Conservation (phyloP, 2,329 filamentous ascomycete genomes). For the Diaporthe amygdali region DNA sequence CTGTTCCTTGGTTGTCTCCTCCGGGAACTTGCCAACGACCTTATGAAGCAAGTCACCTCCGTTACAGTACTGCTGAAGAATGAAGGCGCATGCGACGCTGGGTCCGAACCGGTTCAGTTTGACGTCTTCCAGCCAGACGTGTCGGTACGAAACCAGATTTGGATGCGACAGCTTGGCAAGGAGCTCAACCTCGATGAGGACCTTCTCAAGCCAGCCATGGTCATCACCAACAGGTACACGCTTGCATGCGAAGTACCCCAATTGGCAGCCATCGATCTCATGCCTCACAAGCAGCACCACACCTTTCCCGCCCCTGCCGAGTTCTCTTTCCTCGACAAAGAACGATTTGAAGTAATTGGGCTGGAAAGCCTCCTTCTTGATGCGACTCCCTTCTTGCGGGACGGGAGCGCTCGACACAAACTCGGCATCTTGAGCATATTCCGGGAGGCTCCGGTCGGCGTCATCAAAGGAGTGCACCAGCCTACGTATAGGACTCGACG, state of each 20-base stretch:
- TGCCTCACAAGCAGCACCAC: constrained; percentile 95
- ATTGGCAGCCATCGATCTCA: constrained; percentile 83
- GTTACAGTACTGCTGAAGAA: constrained; percentile 97
- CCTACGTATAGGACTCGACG: constrained; percentile 60
- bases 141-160: constrained; percentile 94
- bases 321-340: constrained; percentile 85
- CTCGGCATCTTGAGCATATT: constrained; percentile 44
- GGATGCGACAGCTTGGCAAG: constrained; percentile 91
- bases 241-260: constrained; percentile 96
- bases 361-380: constrained; percentile 86
- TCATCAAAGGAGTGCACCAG: constrained; percentile 51
- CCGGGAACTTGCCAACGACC: constrained; percentile 71
- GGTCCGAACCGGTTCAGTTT: constrained; percentile 86
- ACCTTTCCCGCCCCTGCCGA: constrained; percentile 91
- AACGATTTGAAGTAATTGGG: constrained; percentile 92
- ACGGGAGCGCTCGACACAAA: constrained; percentile 60
- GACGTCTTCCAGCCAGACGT: constrained; percentile 95
- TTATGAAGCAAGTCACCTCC: constrained; percentile 88
- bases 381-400: constrained; percentile 65
- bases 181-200: constrained; percentile 90
- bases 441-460: constrained; percentile 31
- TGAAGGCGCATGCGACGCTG: constrained; percentile 92
- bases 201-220: constrained; percentile 92
- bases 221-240: constrained; percentile 94
- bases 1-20: constrained; percentile 76